Conservation (phyloP, 2,329 filamentous ascomycete species). For the Periconia sp. region DNA sequence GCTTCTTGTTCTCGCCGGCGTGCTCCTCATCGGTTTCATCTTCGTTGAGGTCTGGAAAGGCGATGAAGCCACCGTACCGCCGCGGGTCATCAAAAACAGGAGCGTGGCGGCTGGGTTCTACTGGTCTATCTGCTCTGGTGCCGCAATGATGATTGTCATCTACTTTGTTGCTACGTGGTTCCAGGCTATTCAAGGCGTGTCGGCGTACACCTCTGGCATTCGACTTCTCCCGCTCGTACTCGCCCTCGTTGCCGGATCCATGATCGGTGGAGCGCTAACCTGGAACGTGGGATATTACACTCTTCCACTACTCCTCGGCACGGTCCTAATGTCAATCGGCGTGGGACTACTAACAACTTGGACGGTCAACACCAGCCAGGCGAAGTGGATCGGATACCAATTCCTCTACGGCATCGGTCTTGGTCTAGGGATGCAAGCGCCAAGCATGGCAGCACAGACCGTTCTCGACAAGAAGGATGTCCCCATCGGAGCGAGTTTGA, state of each 20-base stretch:
- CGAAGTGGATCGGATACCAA: constrained; percentile 51
- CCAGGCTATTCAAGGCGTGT: constrained; percentile 39
- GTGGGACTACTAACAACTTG: constrained; percentile 47
- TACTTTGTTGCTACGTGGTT: constrained; percentile 17
- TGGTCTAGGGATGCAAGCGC: constrained; percentile 15
- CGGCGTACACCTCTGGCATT: constrained; percentile 38
- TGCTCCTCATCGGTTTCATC: constrained; percentile 42
- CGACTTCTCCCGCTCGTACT: constrained; percentile 36
- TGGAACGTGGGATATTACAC: constrained; percentile 43
- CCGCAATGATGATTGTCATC: background rate
- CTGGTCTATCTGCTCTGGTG: constrained; percentile 19
- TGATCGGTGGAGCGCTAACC: constrained; percentile 34
- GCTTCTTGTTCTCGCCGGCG: constrained; percentile 40
- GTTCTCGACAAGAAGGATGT: constrained; percentile 27
- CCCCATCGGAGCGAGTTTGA: constrained; percentile 40
- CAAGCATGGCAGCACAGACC: constrained; percentile 9
- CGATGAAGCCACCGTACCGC: background rate
- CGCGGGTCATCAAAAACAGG: background rate
- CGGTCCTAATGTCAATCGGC: constrained; percentile 27
- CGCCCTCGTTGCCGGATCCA: constrained; percentile 24
- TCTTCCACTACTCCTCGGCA: constrained; percentile 36
- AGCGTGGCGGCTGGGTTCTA: background rate
- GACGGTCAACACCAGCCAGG: constrained; percentile 30
- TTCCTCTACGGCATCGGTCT: constrained; percentile 46
- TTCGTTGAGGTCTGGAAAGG: background rate